A percentile compares a stretch with the other conserved stretches of the same genome.
phyloP scores from a whole-genome alignment of 2,329 filamentous ascomycete genomes.

The Sphaerulina vaccinii region DNA sequence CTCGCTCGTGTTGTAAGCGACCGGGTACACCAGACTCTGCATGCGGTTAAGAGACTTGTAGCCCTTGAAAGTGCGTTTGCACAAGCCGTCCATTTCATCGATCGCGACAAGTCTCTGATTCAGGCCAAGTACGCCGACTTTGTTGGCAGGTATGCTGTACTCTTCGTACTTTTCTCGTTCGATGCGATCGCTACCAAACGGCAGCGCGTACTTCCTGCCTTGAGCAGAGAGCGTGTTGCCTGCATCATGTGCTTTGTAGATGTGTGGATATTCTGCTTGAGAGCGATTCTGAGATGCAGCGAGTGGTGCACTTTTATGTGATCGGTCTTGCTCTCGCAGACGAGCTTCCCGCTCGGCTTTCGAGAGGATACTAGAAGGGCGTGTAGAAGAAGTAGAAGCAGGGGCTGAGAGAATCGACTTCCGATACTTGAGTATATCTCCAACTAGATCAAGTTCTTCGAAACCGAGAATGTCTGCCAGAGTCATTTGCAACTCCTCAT shows the following conservation, averaged over 20 bases:
- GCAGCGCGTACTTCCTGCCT: conserved; percentile 80
- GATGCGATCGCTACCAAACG: conserved; percentile 67
- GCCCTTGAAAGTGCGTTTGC: conserved; percentile 85
- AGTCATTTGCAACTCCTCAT: conserved; percentile 87
- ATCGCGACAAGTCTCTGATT: conserved; percentile 77
- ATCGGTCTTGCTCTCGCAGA: conserved; percentile 70
- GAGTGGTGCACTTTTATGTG: conserved; percentile 77
- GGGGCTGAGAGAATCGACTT: conserved; percentile 58
- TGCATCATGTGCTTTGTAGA: conserved; percentile 79
- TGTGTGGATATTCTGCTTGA: conserved; percentile 83
- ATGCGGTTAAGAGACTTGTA: conserved; percentile 95
- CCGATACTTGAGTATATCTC: conserved; percentile 80
- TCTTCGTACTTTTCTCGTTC: conserved; percentile 82
- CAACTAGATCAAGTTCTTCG: conserved; percentile 88
- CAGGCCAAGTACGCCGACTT: conserved; percentile 69
- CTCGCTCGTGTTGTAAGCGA: conserved; percentile 92
- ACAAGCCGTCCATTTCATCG: conserved; percentile 81
- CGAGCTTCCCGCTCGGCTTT: conserved; percentile 75
- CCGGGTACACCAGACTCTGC: conserved; percentile 94
- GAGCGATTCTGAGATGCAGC: conserved; percentile 68
- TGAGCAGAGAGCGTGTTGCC: conserved; percentile 80
- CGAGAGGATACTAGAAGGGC: conserved; percentile 61
- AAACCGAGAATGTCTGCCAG: conserved; percentile 89
- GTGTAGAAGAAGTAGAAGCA: conserved; percentile 36
- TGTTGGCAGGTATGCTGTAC: conserved; percentile 78